Conservation (phyloP, 495 filamentous ascomycete genomes). For the Hypoxylon lenormandii region DNA sequence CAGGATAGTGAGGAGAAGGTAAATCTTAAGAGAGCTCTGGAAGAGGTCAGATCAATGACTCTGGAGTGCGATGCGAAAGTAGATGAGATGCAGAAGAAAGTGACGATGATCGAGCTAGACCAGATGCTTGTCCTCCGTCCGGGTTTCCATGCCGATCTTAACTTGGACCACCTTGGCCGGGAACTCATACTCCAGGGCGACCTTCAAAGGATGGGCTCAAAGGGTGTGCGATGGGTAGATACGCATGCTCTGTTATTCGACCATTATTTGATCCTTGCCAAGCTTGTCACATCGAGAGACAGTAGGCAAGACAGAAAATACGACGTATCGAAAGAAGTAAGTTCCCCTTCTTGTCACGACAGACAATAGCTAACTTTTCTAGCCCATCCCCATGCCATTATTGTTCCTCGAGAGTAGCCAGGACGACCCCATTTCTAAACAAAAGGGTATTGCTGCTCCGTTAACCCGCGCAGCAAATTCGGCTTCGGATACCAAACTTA, state of each 20-base stretch:
- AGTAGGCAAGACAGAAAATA: constrained; percentile 83
- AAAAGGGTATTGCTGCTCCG: constrained; percentile 80
- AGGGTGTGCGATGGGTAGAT: constrained; percentile 88
- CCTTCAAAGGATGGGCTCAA: constrained; percentile 86
- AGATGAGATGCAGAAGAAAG: constrained; percentile 91
- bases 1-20: constrained; percentile 89
- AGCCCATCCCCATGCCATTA: constrained; percentile 97
- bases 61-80: constrained; percentile 93
- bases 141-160: constrained; percentile 89
- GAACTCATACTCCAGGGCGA: constrained; percentile 91
- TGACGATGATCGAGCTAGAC: constrained; percentile 86
- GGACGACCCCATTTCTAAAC: constrained; percentile 89
- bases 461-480: constrained; percentile 63
- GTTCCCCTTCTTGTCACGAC: constrained; percentile 38
- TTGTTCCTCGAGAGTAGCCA: constrained; percentile 89
- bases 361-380: constrained; percentile 16
- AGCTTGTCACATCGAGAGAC: constrained; percentile 76
- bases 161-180: constrained; percentile 89
- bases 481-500: constrained; percentile 64
- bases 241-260: constrained; percentile 94
- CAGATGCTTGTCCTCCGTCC: constrained; percentile 83
- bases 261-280: constrained; percentile 94
- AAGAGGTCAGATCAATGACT: constrained; percentile 94
- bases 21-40: constrained; percentile 85
- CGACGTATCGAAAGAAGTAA: constrained; percentile 90